Conservation (phyloP, 208 protist species). For the Leishmania aethiopica region DNA sequence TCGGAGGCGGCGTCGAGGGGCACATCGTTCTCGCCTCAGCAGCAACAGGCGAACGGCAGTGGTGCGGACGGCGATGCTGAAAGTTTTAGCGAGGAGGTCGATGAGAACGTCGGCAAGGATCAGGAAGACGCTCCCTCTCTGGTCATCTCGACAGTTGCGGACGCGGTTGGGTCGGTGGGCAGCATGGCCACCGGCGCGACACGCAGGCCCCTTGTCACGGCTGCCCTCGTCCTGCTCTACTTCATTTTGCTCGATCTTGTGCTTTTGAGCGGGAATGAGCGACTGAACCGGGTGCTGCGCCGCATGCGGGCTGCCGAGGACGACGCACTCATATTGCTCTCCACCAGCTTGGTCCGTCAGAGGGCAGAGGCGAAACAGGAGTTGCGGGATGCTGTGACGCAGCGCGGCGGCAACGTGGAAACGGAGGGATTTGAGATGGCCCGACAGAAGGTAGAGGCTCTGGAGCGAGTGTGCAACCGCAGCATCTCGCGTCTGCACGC, state of each 20-base stretch:
- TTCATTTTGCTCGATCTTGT: conserved; percentile 65
- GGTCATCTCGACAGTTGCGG: conserved; percentile 3
- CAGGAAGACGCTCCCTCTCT: conserved; percentile 12
- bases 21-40: neutral
- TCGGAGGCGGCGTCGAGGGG: conserved; percentile 14
- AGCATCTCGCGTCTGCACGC: conserved; percentile 46
- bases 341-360: conserved; percentile 36
- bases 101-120: neutral
- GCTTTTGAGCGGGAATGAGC: conserved; percentile 37
- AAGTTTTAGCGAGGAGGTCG: neutral
- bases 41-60: neutral
- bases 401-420: neutral
- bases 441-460: conserved; percentile 17
- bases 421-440: conserved; percentile 29
- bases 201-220: conserved; percentile 29
- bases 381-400: conserved; percentile 8
- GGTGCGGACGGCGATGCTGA: neutral
- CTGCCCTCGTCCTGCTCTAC: conserved; percentile 56
- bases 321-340: conserved; percentile 51
- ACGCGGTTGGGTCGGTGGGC: neutral
- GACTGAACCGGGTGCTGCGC: conserved; percentile 29
- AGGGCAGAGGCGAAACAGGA: conserved; percentile 16
- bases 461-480: conserved; percentile 41
- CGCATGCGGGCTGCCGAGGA: conserved; percentile 43
- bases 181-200: conserved; percentile 8